Base-by-base conservation (phyloP, 257 asterid genomes). In the Ballota nigra region DNA sequence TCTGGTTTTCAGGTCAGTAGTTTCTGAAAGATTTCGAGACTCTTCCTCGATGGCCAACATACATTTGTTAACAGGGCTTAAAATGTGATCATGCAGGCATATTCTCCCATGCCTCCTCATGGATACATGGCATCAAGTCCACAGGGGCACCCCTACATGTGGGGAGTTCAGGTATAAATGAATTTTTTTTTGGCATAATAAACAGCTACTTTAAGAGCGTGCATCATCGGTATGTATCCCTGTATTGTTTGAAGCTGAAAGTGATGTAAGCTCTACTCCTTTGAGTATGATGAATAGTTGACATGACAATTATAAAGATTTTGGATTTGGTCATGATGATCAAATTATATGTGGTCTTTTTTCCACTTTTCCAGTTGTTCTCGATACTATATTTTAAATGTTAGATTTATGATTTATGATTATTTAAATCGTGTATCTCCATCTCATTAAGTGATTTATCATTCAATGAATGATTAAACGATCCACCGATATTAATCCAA, bases 131-230 rank as follows among this genome's bases (percentile, higher is more conserved):
- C 90, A 18, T 77, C 97, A 62, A 86, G 84, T 77, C 96, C 98
- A 59, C 97, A 93, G 76, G 82, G 89, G 2, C 97, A 93, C 81
- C 97, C 96, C 53, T 90, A 93, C 70, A 90, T 93, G 98, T 93
- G 98, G 98, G 97, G 98, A 75, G 96, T 92, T 81, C 98, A 93
- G 92, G 98, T 91, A 74, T 38, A 58, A 60, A 61, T n/a, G n/a
- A n/a, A n/a, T n/a, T 6, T n/a, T 72, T 77, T 45, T 62, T 28
- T 3, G 9, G 13, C 56, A 68, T 18, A 5, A 63, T 60, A 8
- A 47, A 41, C 34, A 9, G 28, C 36, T 43, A 53, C 68, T 13
- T 47, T 47, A 47, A 47, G 20, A 2, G 47, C 12, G 11, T 6
- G 40, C 11, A 52, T 52, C 19, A 13, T 18, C 52, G 28, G 9